Evolutionary conservation across 1,284 basidiomycete genomes (phyloP), one percentile per base, ranked within the genome.

Genomic region (Trametes polyzona): DNA sequence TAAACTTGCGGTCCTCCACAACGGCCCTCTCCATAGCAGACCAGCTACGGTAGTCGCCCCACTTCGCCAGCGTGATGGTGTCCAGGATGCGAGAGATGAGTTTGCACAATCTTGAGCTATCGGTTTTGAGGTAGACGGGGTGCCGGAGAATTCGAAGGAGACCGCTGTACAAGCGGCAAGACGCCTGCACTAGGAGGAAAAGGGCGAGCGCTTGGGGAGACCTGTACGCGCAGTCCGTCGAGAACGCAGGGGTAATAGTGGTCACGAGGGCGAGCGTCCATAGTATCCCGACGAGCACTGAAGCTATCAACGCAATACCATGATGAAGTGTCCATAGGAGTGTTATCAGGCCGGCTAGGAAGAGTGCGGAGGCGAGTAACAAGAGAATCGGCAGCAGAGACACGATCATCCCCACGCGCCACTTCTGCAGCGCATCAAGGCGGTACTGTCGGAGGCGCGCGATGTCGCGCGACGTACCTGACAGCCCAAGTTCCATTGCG

Each of bases 301-400:
- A 37, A 12, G 36, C 37, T 23, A 52, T 40, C 7, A 12, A 23
- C 1, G 58, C 50, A 14, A 60, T 55, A 12, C 23, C 32, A 10
- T 23, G 10, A 29, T 55, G 54, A 3, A 62, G 39, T 3, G 51
- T 44, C 52, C 49, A 58, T 11, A 57, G 41, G 4, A 53, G 36
- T 2, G 33, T 29, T 1, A 58, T 39, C 1, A 63, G 37, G 4
- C 61, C 58, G 12, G 40, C 33, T 23, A 60, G 47, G 39, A 63
- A 60, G 1, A 60, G 40, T 4, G 42, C n/a, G 16, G 58, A 19
- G 7, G 58, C 41, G n/a, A 37, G 7, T 9, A 37, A 42, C 21
- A 60, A 29, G 1, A 63, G 51, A 9, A 50, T 21, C 16, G 61
- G 58, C 6, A 63, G 23, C 5, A 52, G 30, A 26, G 23, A 42